Base-by-base conservation (phyloP, 768 basidiomycete genomes). In the Calocera cornea region DNA sequence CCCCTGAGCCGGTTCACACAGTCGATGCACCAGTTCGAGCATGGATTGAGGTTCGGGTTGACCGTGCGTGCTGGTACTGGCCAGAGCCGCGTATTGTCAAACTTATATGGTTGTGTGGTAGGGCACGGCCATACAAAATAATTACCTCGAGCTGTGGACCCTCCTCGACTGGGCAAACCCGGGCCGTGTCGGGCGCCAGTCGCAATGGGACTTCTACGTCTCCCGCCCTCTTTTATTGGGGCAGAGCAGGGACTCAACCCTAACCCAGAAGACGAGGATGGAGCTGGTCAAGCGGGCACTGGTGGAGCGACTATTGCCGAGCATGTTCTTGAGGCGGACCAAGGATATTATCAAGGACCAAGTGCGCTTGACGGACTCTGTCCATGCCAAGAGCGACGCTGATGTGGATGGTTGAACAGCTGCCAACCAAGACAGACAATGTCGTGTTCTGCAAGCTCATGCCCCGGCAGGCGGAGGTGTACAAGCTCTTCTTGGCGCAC, bases 391-490 rank as follows among this genome's bases (percentile, higher is more conserved):
- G n/a, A n/a, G n/a, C n/a, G n/a, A n/a, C n/a, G n/a, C n/a, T n/a
- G n/a, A n/a, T n/a, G n/a, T n/a, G n/a, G n/a, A n/a, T n/a, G n/a
- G n/a, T n/a, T n/a, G n/a, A n/a, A 14, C 72, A 95, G 88, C 81
- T 98, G 1, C 95, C 95, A 0, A 80, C 81, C 69, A 99, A 99
- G 79, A 83, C 83, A 0, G 95, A 99, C 71, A 80, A 92, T 73
- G 89, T 97, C 16, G 92, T 97, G 3, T 95, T 97, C 72, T 99
- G 95, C 73, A 95, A 93, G 17, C 78, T 98, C 64, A 89, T 89
- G 0, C 68, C 78, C 0, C 80, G 77, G 38, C 95, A 97, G 76
- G 83, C 86, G 33, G 73, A 75, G 17, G 89, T 87, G 0, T 95
- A 97, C 75, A 88, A 84, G 70, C 81, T 82, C 3, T 80, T 95